Evolutionary conservation across 805 yeast species (phyloP).

Genomic region (Blastobotrys mokoenaii): DNA sequence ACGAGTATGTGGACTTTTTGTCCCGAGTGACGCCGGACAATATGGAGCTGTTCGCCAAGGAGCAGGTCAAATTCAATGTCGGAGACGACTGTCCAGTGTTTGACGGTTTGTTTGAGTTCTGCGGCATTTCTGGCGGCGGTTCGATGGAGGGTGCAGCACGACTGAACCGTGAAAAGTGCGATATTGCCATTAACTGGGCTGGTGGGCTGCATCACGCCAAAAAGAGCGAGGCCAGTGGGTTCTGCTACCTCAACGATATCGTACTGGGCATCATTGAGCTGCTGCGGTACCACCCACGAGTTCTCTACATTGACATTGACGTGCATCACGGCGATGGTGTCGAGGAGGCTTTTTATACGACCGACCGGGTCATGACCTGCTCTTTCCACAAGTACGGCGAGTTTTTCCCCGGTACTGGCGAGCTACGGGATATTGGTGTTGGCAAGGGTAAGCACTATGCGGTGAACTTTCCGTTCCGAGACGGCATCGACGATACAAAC

Average conservation of each 20-base stretch:
- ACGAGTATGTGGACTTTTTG: conserved; percentile 90
- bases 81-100: conserved; percentile 96
- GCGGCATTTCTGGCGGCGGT: conserved; percentile 86
- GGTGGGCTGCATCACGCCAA: conserved; percentile 98
- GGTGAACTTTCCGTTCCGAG: conserved; percentile 84
- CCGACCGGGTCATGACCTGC: conserved; percentile 94
- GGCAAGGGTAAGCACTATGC: conserved; percentile 86
- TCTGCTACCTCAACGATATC: conserved; percentile 91
- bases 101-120: conserved; percentile 90
- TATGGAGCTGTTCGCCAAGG: conserved; percentile 76
- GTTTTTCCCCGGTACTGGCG: conserved; percentile 96
- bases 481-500: conserved; percentile 91
- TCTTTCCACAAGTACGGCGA: conserved; percentile 95
- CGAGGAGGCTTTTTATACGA: conserved; percentile 90
- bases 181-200: conserved; percentile 91
- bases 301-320: conserved; percentile 87
- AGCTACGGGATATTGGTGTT: conserved; percentile 78
- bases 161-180: conserved; percentile 76
- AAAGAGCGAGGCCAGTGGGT: conserved; percentile 88
- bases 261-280: conserved; percentile 81
- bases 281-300: conserved; percentile 83
- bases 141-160: conserved; percentile 81
- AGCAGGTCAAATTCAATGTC: conserved; percentile 85
- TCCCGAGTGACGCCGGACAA: conserved; percentile 90
- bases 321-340: conserved; percentile 98